Percentiles rank a stretch among this genome's conserved stretches.
phyloP scores from a whole-genome alignment of 2,329 filamentous ascomycete genomes.

The Pseudogymnoascus sp. region DNA sequence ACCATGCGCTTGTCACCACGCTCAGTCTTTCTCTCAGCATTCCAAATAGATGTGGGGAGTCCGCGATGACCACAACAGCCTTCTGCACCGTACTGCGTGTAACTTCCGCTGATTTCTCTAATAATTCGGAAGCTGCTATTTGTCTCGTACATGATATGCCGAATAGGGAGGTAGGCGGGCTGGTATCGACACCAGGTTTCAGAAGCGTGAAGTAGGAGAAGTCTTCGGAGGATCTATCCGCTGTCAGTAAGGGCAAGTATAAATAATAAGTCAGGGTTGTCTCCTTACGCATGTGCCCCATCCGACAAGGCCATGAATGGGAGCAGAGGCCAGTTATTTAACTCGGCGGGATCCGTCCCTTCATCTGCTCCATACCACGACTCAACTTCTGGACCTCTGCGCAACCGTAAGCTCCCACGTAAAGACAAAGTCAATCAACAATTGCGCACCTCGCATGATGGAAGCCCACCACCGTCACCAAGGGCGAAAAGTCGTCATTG shows the following conservation, averaged over 20 bases:
- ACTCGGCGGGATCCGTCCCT: slow-evolving; percentile 66
- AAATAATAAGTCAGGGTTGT: slow-evolving; percentile 40
- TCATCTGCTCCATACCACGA: slow-evolving; percentile 75
- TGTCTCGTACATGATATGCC: slow-evolving; percentile 94
- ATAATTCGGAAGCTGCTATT: slow-evolving; percentile 69
- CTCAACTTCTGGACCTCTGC: slow-evolving; percentile 81
- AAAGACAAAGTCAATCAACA: slow-evolving; percentile 10
- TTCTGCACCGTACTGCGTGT: slow-evolving; percentile 98
- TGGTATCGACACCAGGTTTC: slow-evolving; percentile 46
- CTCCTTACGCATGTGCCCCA: slow-evolving; percentile 81
- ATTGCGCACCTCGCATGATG: slow-evolving; percentile 58
- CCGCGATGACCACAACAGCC: slow-evolving; percentile 89
- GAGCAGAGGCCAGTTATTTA: slow-evolving; percentile 84
- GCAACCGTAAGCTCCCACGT: slow-evolving; percentile 4
- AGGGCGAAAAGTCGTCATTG: slow-evolving; percentile 48
- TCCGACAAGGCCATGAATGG: slow-evolving; percentile 97
- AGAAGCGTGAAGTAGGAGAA: slow-evolving; percentile 97
- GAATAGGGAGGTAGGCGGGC: slow-evolving; percentile 74
- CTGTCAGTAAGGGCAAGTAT: slow-evolving; percentile 7
- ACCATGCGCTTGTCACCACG: slow-evolving; percentile 92
- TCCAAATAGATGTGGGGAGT: slow-evolving; percentile 83
- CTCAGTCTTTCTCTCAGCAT: slow-evolving; percentile 83
- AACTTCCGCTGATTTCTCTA: slow-evolving; percentile 76
- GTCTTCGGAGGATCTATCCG: slow-evolving; percentile 71
- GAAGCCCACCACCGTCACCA: slow-evolving; percentile 76